Evolutionary conservation across 2,329 filamentous ascomycete species (phyloP).

Genomic region (Cercospora sesami): DNA sequence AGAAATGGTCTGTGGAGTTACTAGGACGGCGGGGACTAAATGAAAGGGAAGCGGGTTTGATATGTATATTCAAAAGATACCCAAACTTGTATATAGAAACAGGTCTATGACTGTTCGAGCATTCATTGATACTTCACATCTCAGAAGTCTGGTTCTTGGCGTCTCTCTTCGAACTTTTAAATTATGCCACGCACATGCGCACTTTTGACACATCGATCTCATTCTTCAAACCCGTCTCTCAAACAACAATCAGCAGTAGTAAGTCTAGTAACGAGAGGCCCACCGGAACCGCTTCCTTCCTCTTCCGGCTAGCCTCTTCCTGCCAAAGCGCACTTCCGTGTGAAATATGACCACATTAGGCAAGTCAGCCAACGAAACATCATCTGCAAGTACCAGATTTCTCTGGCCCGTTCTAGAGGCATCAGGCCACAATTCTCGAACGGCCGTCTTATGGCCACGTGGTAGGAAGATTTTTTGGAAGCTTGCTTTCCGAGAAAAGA

Average conservation of each 20-base stretch:
- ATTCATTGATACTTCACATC: background rate
- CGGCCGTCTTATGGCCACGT: background rate
- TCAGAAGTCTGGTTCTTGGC: background rate
- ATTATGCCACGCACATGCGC: background rate
- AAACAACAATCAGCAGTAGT: background rate
- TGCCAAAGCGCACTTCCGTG: background rate
- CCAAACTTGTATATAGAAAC: background rate
- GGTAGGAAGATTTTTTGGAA: background rate
- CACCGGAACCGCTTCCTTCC: background rate
- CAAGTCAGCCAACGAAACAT: background rate
- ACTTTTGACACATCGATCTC: background rate
- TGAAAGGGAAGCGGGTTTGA: background rate
- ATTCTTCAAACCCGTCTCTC: too few relatives aligned
- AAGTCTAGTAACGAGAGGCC: background rate
- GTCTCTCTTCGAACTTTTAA: background rate
- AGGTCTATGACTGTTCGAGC: background rate
- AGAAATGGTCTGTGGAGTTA: background rate
- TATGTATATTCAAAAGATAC: conserved; percentile 1
- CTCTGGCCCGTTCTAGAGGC: background rate
- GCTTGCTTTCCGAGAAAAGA: background rate
- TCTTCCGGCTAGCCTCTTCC: background rate
- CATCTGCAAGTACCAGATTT: background rate
- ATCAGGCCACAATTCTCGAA: background rate
- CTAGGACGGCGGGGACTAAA: background rate
- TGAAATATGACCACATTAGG: conserved; percentile 5